Evolutionary conservation across 495 filamentous ascomycete species (phyloP), one percentile per base, ranked within the genome.

Genomic region (Aspergillus ostianus): DNA sequence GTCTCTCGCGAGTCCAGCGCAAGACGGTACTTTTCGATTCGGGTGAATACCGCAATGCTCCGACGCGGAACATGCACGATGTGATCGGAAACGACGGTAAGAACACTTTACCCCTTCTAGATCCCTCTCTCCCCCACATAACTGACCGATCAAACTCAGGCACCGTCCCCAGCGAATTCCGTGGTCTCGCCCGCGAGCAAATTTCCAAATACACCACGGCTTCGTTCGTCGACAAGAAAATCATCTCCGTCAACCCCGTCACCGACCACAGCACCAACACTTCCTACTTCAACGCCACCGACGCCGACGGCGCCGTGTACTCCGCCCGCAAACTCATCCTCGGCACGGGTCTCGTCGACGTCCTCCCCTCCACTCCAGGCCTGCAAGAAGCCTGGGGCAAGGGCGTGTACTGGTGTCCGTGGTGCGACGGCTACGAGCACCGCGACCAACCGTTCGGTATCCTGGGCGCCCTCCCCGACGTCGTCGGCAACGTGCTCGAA

Each of bases 351-450:
- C 69, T 86, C 12, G 68, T 69, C 18, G 83, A 86, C 60, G 67
- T 83, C 48, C 66, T 85, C 7, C 83, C 83, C n/a, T 21, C 45
- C 10, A 84, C 80, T 1, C 80, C 82, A 0, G 83, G 83, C 6
- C 53, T 86, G 3, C 10, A 59, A 15, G 76, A 81, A 52, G 77
- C 68, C 58, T 86, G 78, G 74, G 83, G 83, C 32, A 76, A 84
- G 62, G 82, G 83, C 54, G 80, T 84, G 58, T 86, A 75, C 68
- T 85, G 82, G 82, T 86, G 83, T 55, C 82, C 82, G 0, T 86
- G 83, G 83, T 86, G 83, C 63, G 83, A 86, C 64, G 83, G 83
- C 12, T 82, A 77, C 60, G 83, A 85, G 67, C 81, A 84, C 71
- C 77, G 77, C 0, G 80, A 83, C 62, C 79, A 84, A 63, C 59